Percentiles rank a stretch among this genome's conserved stretches.
phyloP scores from a whole-genome alignment of 163 green algal genomes.

The Smithsoniella earleae region DNA sequence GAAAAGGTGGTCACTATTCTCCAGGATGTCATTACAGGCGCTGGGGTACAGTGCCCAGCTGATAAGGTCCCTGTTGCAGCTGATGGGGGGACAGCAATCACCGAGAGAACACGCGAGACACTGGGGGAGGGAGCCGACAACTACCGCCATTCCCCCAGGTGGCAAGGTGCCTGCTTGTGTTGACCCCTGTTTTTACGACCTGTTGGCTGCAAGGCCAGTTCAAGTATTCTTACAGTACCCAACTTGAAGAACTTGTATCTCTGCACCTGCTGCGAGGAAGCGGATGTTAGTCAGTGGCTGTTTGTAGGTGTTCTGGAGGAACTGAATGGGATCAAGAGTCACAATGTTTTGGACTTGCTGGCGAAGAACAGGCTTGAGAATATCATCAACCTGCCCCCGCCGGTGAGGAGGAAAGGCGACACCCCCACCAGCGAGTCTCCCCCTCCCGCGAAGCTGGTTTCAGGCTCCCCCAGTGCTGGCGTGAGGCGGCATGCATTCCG shows the following conservation, averaged over 20 bases:
- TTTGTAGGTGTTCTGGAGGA: slow-evolving; percentile 29
- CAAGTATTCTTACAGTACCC: no score
- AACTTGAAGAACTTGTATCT: no score
- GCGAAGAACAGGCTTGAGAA: background rate
- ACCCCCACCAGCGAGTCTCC: background rate
- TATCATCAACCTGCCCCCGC: slow-evolving; percentile 14
- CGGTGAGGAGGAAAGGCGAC: background rate
- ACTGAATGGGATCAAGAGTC: slow-evolving; percentile 8
- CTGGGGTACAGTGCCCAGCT: background rate
- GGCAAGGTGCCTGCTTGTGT: background rate
- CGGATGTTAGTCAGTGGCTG: no score
- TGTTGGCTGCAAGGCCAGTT: no score
- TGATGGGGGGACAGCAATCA: slow-evolving; percentile 1
- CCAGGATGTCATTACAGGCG: slow-evolving; percentile 3
- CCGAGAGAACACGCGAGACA: background rate
- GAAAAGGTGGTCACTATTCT: slow-evolving; percentile 16
- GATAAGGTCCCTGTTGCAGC: background rate
- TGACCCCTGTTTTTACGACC: no score
- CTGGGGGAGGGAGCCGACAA: background rate
- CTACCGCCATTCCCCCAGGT: background rate
- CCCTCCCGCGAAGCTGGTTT: background rate
- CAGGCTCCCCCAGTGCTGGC: no score
- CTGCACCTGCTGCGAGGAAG: no score
- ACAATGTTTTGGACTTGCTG: slow-evolving; percentile 12
- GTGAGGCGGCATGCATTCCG: no score